phyloP scores from a whole-genome alignment of 192 early-diverging fungal species.

The Linnemannia elongata region DNA sequence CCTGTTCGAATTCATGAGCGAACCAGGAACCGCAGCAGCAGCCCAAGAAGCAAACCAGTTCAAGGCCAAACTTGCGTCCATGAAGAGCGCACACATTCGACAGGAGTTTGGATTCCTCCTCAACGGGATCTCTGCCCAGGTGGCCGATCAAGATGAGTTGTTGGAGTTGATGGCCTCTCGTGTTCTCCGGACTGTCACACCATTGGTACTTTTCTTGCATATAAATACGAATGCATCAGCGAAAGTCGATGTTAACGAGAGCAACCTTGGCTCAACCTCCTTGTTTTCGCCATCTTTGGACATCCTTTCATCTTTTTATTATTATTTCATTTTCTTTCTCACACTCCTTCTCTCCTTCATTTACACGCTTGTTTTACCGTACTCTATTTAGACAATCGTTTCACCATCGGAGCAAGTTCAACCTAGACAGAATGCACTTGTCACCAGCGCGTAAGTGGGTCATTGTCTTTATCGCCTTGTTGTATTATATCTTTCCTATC shows the following conservation, averaged over 20 bases:
- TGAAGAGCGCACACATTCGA: conserved; percentile 32
- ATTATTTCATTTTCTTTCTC: background rate
- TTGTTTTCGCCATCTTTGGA: background rate
- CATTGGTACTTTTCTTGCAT: conserved; percentile 13
- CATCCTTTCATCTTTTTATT: background rate
- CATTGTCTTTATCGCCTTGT: background rate
- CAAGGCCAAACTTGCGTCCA: background rate
- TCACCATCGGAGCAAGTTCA: conserved; percentile 25
- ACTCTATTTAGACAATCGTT: conserved; percentile 19
- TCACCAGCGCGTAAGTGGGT: conserved; percentile 44
- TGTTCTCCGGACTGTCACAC: conserved; percentile 5
- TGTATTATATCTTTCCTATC: no score
- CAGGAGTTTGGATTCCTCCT: conserved; percentile 20
- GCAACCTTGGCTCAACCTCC: background rate
- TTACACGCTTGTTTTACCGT: background rate
- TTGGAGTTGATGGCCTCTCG: conserved; percentile 5
- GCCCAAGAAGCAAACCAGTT: background rate
- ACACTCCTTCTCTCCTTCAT: background rate
- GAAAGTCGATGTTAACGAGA: background rate
- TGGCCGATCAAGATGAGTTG: conserved; percentile 16
- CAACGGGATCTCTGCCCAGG: conserved; percentile 25
- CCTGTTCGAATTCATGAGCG: conserved; percentile 37
- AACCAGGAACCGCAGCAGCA: conserved; percentile 11
- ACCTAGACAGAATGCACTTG: conserved; percentile 16
- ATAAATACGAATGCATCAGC: background rate